Conservation (phyloP, 305 asterid genomes). For the Fraxinus angustifolia region DNA sequence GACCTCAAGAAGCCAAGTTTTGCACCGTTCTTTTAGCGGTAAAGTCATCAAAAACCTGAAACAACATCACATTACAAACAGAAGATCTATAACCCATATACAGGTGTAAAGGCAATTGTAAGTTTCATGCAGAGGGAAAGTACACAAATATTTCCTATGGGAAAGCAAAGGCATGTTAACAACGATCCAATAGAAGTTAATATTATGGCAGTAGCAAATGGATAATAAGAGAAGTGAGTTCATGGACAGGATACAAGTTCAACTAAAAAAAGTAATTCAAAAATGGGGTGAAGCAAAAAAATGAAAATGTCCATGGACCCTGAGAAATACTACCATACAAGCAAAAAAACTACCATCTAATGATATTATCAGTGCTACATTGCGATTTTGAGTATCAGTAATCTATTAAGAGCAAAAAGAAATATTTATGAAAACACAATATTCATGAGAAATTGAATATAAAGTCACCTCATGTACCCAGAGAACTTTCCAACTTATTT, state of each 20-base stretch:
- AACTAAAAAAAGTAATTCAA: slow-evolving; percentile 4
- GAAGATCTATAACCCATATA: slow-evolving; percentile 10
- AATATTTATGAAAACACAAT: background rate
- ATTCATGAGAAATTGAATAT: background rate
- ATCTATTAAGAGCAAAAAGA: background rate
- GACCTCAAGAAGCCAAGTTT: slow-evolving; percentile 66
- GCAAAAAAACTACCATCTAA: background rate
- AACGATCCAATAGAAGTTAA: background rate
- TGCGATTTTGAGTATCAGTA: background rate
- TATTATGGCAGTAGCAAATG: slow-evolving; percentile 1
- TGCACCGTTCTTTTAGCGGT: slow-evolving; percentile 71
- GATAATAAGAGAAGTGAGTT: background rate
- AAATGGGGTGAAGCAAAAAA: slow-evolving; percentile 4
- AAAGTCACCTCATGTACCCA: slow-evolving; percentile 5
- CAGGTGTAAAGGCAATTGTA: background rate
- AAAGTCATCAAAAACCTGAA: slow-evolving; percentile 56
- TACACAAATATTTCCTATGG: background rate
- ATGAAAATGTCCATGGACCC: slow-evolving; percentile 6
- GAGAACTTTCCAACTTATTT: background rate
- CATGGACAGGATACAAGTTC: background rate
- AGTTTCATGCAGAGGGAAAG: background rate
- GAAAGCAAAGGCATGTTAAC: slow-evolving; percentile 9
- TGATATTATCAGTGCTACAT: slow-evolving; percentile 4
- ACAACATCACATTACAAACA: slow-evolving; percentile 18
- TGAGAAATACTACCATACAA: slow-evolving; percentile 3